These are phyloP conservation scores for Corinectria fuckeliana DNA, from an alignment of 2,329 filamentous ascomycete species.

Conservation along the genomic window DNA sequence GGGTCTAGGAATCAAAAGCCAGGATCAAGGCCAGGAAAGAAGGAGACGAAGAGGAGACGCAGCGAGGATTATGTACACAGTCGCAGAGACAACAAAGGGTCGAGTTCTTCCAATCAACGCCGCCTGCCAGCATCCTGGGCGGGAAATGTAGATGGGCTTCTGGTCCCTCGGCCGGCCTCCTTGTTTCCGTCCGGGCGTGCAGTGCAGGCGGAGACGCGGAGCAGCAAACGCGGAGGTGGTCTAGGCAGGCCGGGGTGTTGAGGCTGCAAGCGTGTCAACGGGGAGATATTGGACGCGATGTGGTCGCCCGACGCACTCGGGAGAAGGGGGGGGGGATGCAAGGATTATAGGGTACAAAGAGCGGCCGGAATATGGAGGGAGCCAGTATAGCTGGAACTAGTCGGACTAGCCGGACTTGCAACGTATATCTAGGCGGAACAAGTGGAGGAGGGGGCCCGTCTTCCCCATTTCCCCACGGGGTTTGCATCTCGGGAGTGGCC, in stretches of 20 bases:
- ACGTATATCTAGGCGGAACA: background rate
- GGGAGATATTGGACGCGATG: constrained; percentile 2
- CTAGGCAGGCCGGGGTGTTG: background rate
- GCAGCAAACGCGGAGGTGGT: background rate
- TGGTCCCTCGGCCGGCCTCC: background rate
- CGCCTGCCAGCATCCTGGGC: too few relatives aligned
- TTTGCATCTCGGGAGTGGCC: background rate
- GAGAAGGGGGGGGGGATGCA: too few relatives aligned
- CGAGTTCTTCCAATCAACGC: too few relatives aligned
- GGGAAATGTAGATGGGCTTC: background rate
- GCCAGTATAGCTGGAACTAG: background rate
- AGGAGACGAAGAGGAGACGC: too few relatives aligned
- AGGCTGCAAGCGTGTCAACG: background rate
- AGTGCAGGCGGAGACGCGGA: background rate
- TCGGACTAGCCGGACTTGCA: background rate
- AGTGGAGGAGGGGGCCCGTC: constrained; percentile 8
- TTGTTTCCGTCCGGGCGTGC: background rate
- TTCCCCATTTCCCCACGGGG: background rate
- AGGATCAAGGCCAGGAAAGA: too few relatives aligned
- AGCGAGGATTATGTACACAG: too few relatives aligned
- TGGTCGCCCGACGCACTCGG: constrained; percentile 18
- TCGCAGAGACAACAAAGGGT: too few relatives aligned
- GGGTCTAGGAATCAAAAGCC: too few relatives aligned
- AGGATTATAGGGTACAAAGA: background rate
- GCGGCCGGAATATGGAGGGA: background rate